These are phyloP conservation scores for Combretum micranthum DNA, from an alignment of 345 rosid genomes.

Conservation along the genomic window DNA sequence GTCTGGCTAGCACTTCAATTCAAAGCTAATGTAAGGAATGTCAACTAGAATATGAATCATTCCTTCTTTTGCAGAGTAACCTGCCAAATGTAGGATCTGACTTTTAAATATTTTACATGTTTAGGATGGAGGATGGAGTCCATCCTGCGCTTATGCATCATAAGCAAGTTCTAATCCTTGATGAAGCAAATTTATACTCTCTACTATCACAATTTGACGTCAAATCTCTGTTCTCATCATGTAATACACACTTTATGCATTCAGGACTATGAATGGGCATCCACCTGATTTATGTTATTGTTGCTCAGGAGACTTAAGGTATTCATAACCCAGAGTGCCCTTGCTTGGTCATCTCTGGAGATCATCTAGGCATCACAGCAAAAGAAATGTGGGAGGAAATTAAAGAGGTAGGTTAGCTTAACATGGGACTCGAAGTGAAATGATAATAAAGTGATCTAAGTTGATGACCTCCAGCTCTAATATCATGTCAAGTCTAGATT, in stretches of 20 bases:
- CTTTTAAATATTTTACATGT: not conserved
- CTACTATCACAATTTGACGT: constrained; percentile 1
- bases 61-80: too few relatives aligned
- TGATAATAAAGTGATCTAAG: too few relatives aligned
- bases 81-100: not conserved
- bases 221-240: not conserved
- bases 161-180: constrained; percentile 43
- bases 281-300: constrained; percentile 64
- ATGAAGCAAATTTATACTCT: constrained; percentile 9
- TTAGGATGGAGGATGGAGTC: constrained; percentile 69
- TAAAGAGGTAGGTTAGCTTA: constrained; percentile 46
- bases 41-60: not conserved
- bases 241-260: constrained; percentile 7
- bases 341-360: constrained; percentile 61
- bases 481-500: too few relatives aligned
- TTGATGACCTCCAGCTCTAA: not conserved
- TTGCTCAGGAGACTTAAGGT: constrained; percentile 56
- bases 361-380: constrained; percentile 59
- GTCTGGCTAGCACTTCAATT: constrained; percentile 77
- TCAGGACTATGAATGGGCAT: constrained; percentile 57
- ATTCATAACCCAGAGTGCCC: constrained; percentile 70
- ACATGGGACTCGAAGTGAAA: too few relatives aligned
- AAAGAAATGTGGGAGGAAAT: constrained; percentile 83
- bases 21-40: constrained; percentile 49
- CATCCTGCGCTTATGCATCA: constrained; percentile 67